Conservation (phyloP, 768 basidiomycete species). For the Mycena kentingensis region DNA sequence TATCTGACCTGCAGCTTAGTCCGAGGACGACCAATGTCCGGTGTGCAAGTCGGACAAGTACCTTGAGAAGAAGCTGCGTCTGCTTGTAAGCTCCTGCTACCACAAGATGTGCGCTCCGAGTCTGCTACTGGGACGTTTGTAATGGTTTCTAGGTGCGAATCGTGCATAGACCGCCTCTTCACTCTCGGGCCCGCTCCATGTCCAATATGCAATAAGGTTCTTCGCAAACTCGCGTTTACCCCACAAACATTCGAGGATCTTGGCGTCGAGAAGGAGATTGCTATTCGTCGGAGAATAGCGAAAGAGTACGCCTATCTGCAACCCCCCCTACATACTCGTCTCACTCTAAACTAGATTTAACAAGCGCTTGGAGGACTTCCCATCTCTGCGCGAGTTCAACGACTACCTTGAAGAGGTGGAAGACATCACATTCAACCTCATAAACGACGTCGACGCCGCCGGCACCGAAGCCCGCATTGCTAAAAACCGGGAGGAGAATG, state of each 20-base stretch:
- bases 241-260: constrained; percentile 95
- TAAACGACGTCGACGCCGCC: constrained; percentile 80
- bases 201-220: constrained; percentile 85
- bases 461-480: constrained; percentile 84
- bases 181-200: constrained; percentile 95
- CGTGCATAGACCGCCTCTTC: constrained; percentile 95
- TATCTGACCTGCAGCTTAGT: constrained; percentile 3
- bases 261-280: constrained; percentile 91
- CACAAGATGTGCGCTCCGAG: constrained; percentile 83
- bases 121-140: too few species aligned
- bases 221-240: constrained; percentile 92
- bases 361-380: constrained; percentile 89
- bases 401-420: constrained; percentile 97
- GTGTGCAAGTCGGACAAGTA: constrained; percentile 97
- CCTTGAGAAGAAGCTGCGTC: constrained; percentile 88
- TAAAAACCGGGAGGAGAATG: constrained; percentile 78
- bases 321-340: neutral
- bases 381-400: constrained; percentile 77
- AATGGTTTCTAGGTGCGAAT: constrained; percentile 82
- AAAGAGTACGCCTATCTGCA: constrained; percentile 66
- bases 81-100: constrained; percentile 95
- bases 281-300: constrained; percentile 80
- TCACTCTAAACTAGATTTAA: constrained; percentile 69
- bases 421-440: constrained; percentile 93
- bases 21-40: constrained; percentile 86